phyloP scores from a whole-genome alignment of 2,329 filamentous ascomycete species.

The Mycosphaerella sp. region DNA sequence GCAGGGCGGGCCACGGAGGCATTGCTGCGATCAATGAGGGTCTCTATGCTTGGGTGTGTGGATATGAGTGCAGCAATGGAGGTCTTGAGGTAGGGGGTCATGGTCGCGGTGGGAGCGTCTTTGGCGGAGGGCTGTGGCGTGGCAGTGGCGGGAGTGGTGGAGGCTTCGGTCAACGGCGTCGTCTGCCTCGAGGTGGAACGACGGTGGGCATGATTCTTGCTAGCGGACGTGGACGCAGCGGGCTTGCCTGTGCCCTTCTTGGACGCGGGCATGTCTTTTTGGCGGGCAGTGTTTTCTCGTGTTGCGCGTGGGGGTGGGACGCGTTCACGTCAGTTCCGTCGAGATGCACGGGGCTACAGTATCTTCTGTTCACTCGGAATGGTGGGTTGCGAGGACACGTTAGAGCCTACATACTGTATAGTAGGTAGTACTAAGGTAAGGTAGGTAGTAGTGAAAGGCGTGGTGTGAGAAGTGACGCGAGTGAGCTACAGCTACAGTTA shows the following conservation, averaged over 20 bases:
- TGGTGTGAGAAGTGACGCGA: no score
- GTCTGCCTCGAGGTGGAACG: slow-evolving; percentile 71
- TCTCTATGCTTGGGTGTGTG: slow-evolving; percentile 59
- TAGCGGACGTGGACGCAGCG: slow-evolving; percentile 8
- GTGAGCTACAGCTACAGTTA: no score
- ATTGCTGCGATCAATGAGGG: slow-evolving; percentile 59
- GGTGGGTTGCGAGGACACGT: no score
- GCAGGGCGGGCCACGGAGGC: slow-evolving; percentile 45
- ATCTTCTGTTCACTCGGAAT: no score
- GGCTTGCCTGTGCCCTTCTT: slow-evolving; percentile 29
- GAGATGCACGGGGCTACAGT: no score
- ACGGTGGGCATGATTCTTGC: slow-evolving; percentile 44
- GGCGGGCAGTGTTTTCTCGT: not conserved
- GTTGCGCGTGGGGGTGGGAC: not conserved
- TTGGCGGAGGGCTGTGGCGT: slow-evolving; percentile 53
- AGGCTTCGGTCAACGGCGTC: slow-evolving; percentile 52
- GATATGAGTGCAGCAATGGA: slow-evolving; percentile 42
- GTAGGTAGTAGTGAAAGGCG: no score
- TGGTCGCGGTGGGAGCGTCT: slow-evolving; percentile 47
- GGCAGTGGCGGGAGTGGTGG: slow-evolving; percentile 48
- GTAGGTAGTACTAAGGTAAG: no score
- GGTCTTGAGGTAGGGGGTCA: slow-evolving; percentile 60
- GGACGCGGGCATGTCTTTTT: slow-evolving; percentile 24
- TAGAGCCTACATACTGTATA: no score
- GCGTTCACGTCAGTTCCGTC: not conserved